A percentile compares a stretch with the other conserved stretches of the same genome.
Conservation (phyloP, 441 rosid genomes). For the Biscutella laevigata region DNA sequence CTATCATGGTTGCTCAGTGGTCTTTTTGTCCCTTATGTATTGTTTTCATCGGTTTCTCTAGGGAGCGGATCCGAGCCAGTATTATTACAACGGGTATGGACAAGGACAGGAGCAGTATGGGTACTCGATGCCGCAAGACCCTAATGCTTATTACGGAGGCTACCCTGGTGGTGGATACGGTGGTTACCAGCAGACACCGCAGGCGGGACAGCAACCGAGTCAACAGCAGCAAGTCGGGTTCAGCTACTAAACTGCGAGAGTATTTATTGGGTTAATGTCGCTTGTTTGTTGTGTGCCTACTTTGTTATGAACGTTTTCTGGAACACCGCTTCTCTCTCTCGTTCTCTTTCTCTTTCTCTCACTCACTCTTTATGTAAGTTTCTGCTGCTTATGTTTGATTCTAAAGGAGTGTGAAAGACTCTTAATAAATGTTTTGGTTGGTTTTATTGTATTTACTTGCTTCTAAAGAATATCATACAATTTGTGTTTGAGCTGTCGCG, state of each 20-base stretch:
- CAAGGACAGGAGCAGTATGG: slow-evolving; percentile 83
- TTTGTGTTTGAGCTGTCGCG: too few species aligned
- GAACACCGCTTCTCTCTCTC: too few species aligned
- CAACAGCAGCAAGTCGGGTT: slow-evolving; percentile 61
- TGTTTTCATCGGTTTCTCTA: slow-evolving; percentile 25
- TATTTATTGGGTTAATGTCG: not conserved
- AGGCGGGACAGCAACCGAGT: slow-evolving; percentile 36
- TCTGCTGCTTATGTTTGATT: too few species aligned
- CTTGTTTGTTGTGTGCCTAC: slow-evolving; percentile 18
- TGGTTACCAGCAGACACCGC: slow-evolving; percentile 59
- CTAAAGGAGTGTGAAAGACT: too few species aligned
- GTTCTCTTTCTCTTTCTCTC: too few species aligned
- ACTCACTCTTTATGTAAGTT: too few species aligned
- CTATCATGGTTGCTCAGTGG: not conserved
- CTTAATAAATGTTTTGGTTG: too few species aligned
- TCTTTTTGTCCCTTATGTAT: too few species aligned
- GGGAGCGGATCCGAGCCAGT: slow-evolving; percentile 48
- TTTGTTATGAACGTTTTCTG: slow-evolving; percentile 11
- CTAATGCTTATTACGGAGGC: slow-evolving; percentile 67
- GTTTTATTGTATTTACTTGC: too few species aligned
- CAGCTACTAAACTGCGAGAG: slow-evolving; percentile 30
- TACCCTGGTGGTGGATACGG: slow-evolving; percentile 38
- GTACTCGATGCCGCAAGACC: slow-evolving; percentile 64
- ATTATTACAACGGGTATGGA: slow-evolving; percentile 48
- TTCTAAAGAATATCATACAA: too few species aligned